phyloP scores from a whole-genome alignment of 495 filamentous ascomycete species.

The Aspergillus heteromorphus region DNA sequence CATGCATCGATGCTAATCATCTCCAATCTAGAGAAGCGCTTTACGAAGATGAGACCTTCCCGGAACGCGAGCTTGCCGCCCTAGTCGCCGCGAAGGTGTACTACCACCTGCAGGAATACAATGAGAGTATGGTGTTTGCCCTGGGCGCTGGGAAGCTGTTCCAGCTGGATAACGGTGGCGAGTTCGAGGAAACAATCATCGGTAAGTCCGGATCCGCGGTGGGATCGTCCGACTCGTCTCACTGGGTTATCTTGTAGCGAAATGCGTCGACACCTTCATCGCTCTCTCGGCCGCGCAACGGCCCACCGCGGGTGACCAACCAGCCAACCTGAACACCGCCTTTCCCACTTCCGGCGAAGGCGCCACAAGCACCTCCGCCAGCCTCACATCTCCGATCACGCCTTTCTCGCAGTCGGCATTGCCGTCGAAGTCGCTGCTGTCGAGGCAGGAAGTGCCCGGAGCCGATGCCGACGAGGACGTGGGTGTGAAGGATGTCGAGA shows the following conservation, averaged over 20 bases:
- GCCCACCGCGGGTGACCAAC: constrained; percentile 48
- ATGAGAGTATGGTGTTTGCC: constrained; percentile 98
- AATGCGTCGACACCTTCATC: constrained; percentile 98
- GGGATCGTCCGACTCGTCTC: constrained; percentile 2
- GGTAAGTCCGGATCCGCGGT: constrained; percentile 30
- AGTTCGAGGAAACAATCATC: constrained; percentile 99
- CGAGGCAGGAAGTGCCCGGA: constrained; percentile 63
- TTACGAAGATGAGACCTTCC: constrained; percentile 93
- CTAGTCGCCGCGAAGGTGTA: constrained; percentile 96
- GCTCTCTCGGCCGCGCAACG: constrained; percentile 70
- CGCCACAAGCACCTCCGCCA: constrained; percentile 59
- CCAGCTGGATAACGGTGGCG: constrained; percentile 81
- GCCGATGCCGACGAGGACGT: constrained; percentile 52
- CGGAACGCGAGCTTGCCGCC: constrained; percentile 89
- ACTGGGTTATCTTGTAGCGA: constrained; percentile 46
- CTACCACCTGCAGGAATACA: constrained; percentile 97
- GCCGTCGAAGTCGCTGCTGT: constrained; percentile 89
- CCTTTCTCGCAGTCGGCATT: constrained; percentile 89
- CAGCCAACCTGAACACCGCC: constrained; percentile 67
- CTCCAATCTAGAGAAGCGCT: constrained; percentile 73
- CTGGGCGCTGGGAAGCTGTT: constrained; percentile 93
- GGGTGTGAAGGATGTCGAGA: constrained; percentile 48
- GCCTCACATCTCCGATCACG: constrained; percentile 78
- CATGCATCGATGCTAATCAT: constrained; percentile 13
- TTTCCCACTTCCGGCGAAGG: constrained; percentile 60